Evolutionary conservation across 768 basidiomycete species (phyloP).

Genomic region (Strobilomyces dryophilus): DNA sequence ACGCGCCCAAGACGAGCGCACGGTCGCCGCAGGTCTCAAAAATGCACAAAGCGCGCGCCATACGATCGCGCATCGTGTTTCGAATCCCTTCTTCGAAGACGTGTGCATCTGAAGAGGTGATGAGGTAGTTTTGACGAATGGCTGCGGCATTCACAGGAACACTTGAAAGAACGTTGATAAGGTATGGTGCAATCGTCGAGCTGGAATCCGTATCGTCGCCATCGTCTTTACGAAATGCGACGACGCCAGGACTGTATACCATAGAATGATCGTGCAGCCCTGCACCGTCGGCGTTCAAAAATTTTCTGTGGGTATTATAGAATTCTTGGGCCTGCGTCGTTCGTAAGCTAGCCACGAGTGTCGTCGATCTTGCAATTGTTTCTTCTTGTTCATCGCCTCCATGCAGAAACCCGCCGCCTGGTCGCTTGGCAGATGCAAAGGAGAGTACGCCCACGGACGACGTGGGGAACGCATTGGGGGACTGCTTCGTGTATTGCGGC

Average conservation of each 20-base stretch:
- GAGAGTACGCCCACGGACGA: slow-evolving; percentile 38
- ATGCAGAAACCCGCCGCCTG: slow-evolving; percentile 41
- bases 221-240: slow-evolving; percentile 39
- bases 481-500: slow-evolving; percentile 8
- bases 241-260: slow-evolving; percentile 42
- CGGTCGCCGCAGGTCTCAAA: slow-evolving; percentile 40
- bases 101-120: slow-evolving; percentile 31
- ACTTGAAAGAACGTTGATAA: slow-evolving; percentile 37
- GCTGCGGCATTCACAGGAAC: slow-evolving; percentile 43
- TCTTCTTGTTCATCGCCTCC: slow-evolving; percentile 48
- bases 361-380: slow-evolving; percentile 36
- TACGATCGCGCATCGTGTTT: slow-evolving; percentile 43
- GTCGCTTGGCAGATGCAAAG: slow-evolving; percentile 41
- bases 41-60: slow-evolving; percentile 42
- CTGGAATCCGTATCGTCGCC: no score
- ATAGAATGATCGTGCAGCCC: slow-evolving; percentile 46
- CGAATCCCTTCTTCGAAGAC: slow-evolving; percentile 39
- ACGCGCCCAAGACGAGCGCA: slow-evolving; percentile 40
- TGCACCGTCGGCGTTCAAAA: slow-evolving; percentile 33
- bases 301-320: slow-evolving; percentile 37
- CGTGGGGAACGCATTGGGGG: slow-evolving; percentile 17
- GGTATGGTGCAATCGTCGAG: slow-evolving; percentile 36
- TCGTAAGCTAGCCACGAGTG: slow-evolving; percentile 37
- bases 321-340: slow-evolving; percentile 34
- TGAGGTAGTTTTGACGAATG: slow-evolving; percentile 36